These are phyloP conservation scores for Ambrosiella cleistominuta DNA, from an alignment of 2,329 filamentous ascomycete species.

Conservation along the genomic window DNA sequence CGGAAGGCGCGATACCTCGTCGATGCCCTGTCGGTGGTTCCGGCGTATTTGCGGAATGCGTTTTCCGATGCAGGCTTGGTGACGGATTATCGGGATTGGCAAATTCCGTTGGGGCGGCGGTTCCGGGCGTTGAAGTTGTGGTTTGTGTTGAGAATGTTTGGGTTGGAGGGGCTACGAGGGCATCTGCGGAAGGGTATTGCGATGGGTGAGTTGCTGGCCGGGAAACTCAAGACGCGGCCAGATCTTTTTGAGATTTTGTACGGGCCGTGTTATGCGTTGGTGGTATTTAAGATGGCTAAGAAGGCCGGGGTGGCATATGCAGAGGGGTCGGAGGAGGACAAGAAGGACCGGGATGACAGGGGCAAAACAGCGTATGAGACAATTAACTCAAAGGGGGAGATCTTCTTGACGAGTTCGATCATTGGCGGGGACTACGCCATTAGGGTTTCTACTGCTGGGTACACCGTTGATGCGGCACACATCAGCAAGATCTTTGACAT, in stretches of 20 bases:
- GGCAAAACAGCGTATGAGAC: constrained; percentile 61
- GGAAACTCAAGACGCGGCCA: constrained; percentile 34
- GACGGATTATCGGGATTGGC: constrained; percentile 93
- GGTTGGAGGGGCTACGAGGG: constrained; percentile 53
- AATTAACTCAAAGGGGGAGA: constrained; percentile 56
- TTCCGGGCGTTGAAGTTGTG: constrained; percentile 87
- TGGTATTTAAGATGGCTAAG: constrained; percentile 47
- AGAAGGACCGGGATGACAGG: constrained; percentile 42
- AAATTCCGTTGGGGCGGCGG: constrained; percentile 76
- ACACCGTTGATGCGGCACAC: constrained; percentile 53
- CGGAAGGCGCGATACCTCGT: constrained; percentile 60
- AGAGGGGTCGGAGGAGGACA: constrained; percentile 15
- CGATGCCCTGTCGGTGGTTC: constrained; percentile 59
- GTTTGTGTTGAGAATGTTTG: constrained; percentile 80
- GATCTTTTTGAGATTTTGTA: constrained; percentile 67
- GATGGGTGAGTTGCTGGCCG: constrained; percentile 53
- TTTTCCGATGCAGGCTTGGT: constrained; percentile 70
- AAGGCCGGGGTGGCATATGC: constrained; percentile 17
- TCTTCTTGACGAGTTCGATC: constrained; percentile 67
- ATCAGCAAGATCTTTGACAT: constrained; percentile 57
- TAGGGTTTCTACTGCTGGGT: constrained; percentile 57
- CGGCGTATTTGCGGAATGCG: constrained; percentile 64
- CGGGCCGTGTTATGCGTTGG: constrained; percentile 58
- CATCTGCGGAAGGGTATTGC: constrained; percentile 54
- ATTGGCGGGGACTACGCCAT: constrained; percentile 62